Conservation (phyloP, 2,329 filamentous ascomycete species). For the Aspergillus sp. region DNA sequence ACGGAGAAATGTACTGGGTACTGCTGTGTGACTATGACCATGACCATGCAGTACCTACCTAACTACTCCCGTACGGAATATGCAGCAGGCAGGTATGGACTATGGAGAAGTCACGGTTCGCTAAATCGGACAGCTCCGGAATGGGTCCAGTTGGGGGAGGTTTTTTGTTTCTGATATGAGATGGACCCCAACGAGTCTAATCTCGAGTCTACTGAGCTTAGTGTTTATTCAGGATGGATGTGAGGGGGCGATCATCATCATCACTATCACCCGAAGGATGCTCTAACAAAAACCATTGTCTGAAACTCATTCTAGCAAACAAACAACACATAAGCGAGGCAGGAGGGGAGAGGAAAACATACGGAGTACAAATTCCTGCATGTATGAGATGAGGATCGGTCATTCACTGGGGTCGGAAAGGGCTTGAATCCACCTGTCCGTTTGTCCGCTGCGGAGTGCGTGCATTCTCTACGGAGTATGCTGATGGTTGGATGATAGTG, state of each 20-base stretch:
- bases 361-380: not conserved
- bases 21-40: too few species aligned
- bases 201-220: not conserved
- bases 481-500: not conserved
- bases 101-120: not conserved
- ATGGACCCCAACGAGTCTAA: not conserved
- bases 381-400: not conserved
- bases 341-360: not conserved
- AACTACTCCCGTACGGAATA: not conserved
- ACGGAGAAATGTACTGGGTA: too few species aligned
- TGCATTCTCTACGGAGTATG: not conserved
- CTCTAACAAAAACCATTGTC: not conserved
- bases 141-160: not conserved
- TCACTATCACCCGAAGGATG: not conserved
- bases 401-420: too few species aligned
- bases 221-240: too few species aligned
- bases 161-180: not conserved
- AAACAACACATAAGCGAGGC: not conserved
- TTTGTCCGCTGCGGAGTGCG: not conserved
- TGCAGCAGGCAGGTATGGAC: not conserved
- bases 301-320: not conserved
- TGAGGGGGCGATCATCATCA: too few species aligned
- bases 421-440: not conserved
- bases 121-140: not conserved
- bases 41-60: not conserved